phyloP scores from a whole-genome alignment of 148 eudicot species.

The Vaccinium myrtillus region DNA sequence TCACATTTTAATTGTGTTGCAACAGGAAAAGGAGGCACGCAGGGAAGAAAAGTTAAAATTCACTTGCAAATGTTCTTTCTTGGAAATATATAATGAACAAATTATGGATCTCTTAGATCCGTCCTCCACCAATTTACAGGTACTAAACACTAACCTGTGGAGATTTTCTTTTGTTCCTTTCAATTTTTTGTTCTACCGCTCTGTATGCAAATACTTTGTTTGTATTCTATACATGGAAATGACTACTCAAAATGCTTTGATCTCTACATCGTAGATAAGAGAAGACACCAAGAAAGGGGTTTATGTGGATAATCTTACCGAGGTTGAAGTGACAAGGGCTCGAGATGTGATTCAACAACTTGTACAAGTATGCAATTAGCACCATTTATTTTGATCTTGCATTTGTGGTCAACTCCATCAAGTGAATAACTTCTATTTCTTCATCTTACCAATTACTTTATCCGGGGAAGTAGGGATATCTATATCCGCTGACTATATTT shows the following conservation, averaged over 20 bases:
- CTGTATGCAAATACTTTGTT: neutral
- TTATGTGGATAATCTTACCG: conserved; percentile 84
- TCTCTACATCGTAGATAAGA: conserved; percentile 53
- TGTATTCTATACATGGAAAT: neutral
- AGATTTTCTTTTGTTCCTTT: neutral
- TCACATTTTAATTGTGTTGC: conserved; percentile 18
- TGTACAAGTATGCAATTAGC: conserved; percentile 52
- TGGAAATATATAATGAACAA: conserved; percentile 97
- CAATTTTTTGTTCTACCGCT: neutral
- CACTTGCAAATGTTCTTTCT: conserved; percentile 91
- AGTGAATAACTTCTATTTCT: neutral
- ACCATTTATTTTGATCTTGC: neutral
- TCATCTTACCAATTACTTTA: neutral
- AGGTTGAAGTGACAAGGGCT: conserved; percentile 85
- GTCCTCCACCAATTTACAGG: conserved; percentile 83
- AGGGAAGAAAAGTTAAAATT: conserved; percentile 84
- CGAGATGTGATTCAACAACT: conserved; percentile 93
- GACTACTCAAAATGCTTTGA: conserved; percentile 2
- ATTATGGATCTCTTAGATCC: conserved; percentile 94
- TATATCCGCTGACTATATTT: neutral
- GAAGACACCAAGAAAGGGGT: conserved; percentile 95
- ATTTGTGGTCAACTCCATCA: neutral
- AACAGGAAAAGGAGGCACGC: conserved; percentile 91
- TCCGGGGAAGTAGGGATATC: neutral
- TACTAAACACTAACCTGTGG: conserved; percentile 13